Percentiles rank a stretch among this genome's conserved stretches.
Evolutionary conservation across 192 early-diverging fungal genomes (phyloP).

Genomic region (Backusella macrospora): DNA sequence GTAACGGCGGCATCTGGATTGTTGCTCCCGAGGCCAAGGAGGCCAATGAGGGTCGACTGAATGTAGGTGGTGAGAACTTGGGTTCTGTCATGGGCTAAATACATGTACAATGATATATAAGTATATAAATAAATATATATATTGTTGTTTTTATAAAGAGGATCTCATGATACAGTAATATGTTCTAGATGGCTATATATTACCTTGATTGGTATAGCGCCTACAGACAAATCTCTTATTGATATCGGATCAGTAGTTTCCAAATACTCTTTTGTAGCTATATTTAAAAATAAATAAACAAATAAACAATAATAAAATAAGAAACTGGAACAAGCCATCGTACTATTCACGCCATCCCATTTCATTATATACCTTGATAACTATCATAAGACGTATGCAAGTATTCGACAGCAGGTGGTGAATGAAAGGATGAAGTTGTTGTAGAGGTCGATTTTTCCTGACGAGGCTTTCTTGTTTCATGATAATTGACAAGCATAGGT

Average conservation of each 20-base stretch:
- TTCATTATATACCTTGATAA: neutral
- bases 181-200: neutral
- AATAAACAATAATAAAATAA: neutral
- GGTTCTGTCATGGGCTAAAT: neutral
- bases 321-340: neutral
- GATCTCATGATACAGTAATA: neutral
- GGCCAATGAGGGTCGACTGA: conserved; percentile 21
- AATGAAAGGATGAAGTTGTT: conserved; percentile 19
- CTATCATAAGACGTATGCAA: conserved; percentile 5
- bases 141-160: neutral
- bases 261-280: conserved; percentile 2
- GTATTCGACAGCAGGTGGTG: conserved; percentile 16
- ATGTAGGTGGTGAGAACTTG: conserved; percentile 10
- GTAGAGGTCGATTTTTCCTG: conserved; percentile 26
- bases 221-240: conserved; percentile 12
- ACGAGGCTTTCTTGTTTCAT: conserved; percentile 89
- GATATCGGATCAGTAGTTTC: conserved; percentile 1
- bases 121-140: neutral
- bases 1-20: conserved; percentile 21
- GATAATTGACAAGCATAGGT: conserved; percentile 88
- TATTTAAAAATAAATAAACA: neutral
- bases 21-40: conserved; percentile 29
- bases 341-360: neutral
- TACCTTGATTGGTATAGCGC: conserved; percentile 5
- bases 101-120: too few species aligned